Evolutionary conservation across 2,329 filamentous ascomycete species (phyloP).

Genomic region (Leptosphaerulina australis): DNA sequence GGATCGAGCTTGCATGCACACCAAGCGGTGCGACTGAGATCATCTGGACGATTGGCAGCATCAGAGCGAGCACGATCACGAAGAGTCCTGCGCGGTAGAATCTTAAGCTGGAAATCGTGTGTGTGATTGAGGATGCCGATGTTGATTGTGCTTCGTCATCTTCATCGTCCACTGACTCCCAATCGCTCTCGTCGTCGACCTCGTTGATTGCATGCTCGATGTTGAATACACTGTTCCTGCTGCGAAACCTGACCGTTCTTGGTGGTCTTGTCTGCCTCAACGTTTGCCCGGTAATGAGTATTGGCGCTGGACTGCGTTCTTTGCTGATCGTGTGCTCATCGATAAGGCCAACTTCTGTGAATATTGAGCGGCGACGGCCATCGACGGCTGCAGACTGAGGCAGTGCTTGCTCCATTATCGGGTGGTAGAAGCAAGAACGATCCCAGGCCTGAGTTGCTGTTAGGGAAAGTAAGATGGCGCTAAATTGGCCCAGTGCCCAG

Average conservation of each 20-base stretch:
- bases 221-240: slow-evolving; percentile 37
- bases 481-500: slow-evolving; percentile 4
- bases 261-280: slow-evolving; percentile 34
- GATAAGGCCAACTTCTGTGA: slow-evolving; percentile 47
- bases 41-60: slow-evolving; percentile 43
- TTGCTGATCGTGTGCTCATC: slow-evolving; percentile 40
- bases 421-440: slow-evolving; percentile 7
- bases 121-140: slow-evolving; percentile 1
- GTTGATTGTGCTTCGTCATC: slow-evolving; percentile 14
- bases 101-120: slow-evolving; percentile 25
- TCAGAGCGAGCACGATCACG: slow-evolving; percentile 38
- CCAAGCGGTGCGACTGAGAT: slow-evolving; percentile 34
- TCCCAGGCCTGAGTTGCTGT: not conserved
- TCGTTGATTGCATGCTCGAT: slow-evolving; percentile 19
- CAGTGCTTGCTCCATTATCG: slow-evolving; percentile 38
- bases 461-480: slow-evolving; percentile 1
- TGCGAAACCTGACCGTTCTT: slow-evolving; percentile 43
- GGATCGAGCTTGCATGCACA: slow-evolving; percentile 36
- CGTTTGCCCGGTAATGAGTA: slow-evolving; percentile 23
- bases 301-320: slow-evolving; percentile 40
- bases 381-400: slow-evolving; percentile 31
- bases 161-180: slow-evolving; percentile 35
- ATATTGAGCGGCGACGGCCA: slow-evolving; percentile 42
- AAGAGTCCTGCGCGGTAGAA: slow-evolving; percentile 40
- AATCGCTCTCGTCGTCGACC: slow-evolving; percentile 37